Evolutionary conservation across 2,329 filamentous ascomycete species (phyloP).

Genomic region (Exserohilum turcica): DNA sequence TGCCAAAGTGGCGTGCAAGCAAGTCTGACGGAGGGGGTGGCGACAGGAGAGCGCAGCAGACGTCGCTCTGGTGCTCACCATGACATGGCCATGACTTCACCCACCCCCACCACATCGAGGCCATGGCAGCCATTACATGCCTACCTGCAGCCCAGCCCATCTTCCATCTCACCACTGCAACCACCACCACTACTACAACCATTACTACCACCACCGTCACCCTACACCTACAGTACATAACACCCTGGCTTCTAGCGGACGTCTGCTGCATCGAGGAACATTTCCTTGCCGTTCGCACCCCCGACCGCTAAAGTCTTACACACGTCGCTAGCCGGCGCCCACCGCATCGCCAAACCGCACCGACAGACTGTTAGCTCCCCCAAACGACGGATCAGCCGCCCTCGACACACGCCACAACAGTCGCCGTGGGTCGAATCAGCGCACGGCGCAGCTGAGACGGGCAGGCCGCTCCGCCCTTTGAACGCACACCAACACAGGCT

Average conservation of each 20-base stretch:
- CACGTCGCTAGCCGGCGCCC: constrained; percentile 15
- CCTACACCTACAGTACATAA: too few species aligned
- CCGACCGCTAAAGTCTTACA: constrained; percentile 15
- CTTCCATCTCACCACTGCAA: background rate
- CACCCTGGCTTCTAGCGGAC: constrained; percentile 1
- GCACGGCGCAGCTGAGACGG: background rate
- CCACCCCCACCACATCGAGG: background rate
- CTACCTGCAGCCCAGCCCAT: background rate
- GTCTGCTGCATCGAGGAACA: constrained; percentile 1
- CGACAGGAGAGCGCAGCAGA: constrained; percentile 38
- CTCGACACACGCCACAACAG: constrained; percentile 3
- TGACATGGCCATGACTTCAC: constrained; percentile 14
- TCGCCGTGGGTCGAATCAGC: constrained; percentile 4
- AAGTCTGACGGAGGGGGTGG: constrained; percentile 33
- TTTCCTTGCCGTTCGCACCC: constrained; percentile 1
- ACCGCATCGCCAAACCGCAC: constrained; percentile 12
- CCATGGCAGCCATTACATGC: background rate
- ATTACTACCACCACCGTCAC: too few species aligned
- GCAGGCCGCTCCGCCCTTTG: background rate
- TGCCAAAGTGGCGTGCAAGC: constrained; percentile 35
- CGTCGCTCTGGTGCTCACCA: constrained; percentile 19
- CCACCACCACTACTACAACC: background rate
- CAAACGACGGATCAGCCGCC: constrained; percentile 10
- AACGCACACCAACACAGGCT: background rate
- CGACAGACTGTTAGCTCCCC: constrained; percentile 14